Conservation (phyloP, 805 yeast genomes). For the Cyberlindnera mississippiensis region DNA sequence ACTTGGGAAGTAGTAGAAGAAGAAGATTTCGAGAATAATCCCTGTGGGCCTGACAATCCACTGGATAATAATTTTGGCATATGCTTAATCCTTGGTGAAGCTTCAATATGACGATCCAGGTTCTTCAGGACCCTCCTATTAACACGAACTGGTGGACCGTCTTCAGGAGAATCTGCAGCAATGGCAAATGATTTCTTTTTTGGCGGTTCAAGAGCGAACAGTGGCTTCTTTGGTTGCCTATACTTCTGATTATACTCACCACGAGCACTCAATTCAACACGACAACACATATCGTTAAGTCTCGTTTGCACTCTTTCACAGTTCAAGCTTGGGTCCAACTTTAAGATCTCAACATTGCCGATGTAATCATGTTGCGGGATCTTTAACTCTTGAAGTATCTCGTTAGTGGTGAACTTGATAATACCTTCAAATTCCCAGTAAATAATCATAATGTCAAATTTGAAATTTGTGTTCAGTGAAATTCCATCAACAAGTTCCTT, state of each 20-base stretch:
- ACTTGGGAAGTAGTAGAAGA: no score
- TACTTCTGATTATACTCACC: constrained; percentile 29
- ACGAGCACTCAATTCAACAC: constrained; percentile 31
- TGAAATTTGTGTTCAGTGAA: constrained; percentile 31
- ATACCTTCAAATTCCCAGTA: constrained; percentile 37
- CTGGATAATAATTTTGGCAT: constrained; percentile 24
- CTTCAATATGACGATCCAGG: constrained; percentile 10
- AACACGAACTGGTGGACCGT: neutral
- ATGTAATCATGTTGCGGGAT: constrained; percentile 27
- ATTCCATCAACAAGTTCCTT: constrained; percentile 34
- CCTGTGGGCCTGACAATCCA: neutral
- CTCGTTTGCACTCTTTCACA: constrained; percentile 20
- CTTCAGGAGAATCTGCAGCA: constrained; percentile 5
- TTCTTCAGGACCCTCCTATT: constrained; percentile 4
- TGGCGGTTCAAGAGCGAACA: neutral
- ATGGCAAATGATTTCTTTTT: neutral
- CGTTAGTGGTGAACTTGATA: constrained; percentile 27
- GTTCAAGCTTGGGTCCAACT: constrained; percentile 30
- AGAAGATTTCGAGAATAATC: no score
- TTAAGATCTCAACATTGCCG: constrained; percentile 27
- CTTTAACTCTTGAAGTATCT: constrained; percentile 30
- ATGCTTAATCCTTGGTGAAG: constrained; percentile 18
- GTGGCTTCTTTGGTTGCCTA: constrained; percentile 6
- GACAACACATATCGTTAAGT: constrained; percentile 22
- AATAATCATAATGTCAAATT: constrained; percentile 32